Evolutionary conservation across 2,329 filamentous ascomycete species (phyloP), one percentile per base, ranked within the genome.

Genomic region (Aspergillus fischeri): DNA sequence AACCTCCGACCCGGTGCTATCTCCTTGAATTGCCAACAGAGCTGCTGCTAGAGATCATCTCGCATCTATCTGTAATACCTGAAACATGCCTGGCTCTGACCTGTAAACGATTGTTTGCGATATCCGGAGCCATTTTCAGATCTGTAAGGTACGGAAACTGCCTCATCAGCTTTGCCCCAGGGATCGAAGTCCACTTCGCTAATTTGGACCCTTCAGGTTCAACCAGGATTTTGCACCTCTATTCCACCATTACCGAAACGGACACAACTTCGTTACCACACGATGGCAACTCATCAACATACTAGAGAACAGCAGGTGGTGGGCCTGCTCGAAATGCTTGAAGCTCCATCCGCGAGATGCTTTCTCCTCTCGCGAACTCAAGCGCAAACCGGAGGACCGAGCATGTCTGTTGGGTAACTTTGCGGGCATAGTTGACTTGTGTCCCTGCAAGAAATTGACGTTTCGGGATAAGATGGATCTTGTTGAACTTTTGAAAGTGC

Each of bases 381-480:
- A 65, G 56, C 68, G 68, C 49, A 70, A 70, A 17, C 48, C 73
- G 4, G 70, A 73, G 44, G 60, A 60, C 25, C 69, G 73, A 32
- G 63, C 63, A 14, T 75, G 73, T 54, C 67, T 70, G 41, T 49
- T 75, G 49, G 73, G 73, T 11, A 65, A 66, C 7, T 56, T 69
- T 17, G 72, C 73, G 20, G 73, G 73, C 5, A 62, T 75, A 45
- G 72, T 75, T 42, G 73, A 75, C 44, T 52, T 75, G 28, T 75
- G 73, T 52, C 73, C 73, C 9, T 75, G 73, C 68, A 73, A 70
- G 53, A 75, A 75, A 58, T 54, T 75, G 55, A 75, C 73, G 0
- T 75, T 71, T 56, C 69, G 66, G 5, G 73, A 75, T 55, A 75
- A 73, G 54, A 52, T 70, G 47, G 69, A 75, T 20, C 65, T 75